Base-by-base conservation (phyloP, 495 filamentous ascomycete species). In the Penicillium salamii region DNA sequence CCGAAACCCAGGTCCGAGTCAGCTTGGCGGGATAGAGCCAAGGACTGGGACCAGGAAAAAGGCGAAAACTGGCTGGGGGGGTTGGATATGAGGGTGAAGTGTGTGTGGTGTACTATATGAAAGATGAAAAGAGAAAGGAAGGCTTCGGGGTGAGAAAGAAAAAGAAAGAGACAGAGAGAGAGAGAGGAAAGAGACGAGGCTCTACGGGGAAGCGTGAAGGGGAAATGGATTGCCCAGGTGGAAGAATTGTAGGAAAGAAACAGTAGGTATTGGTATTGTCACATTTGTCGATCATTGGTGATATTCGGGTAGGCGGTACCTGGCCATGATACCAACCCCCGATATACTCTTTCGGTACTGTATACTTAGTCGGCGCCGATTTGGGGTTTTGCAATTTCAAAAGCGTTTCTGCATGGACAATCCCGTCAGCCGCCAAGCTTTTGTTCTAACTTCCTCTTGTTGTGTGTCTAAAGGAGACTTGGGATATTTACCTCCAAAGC, bases 1-100 rank as follows among this genome's bases (percentile, higher is more conserved):
- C 69, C 59, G 62, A 68, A 63, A 69, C 64, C 71, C 67, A 71
- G 69, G 70, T 72, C 71, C 72, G 66, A 75, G 74, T 77, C 74
- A 66, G 71, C 72, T 77, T 77, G 75, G 75, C 76, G 68, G 63
- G 63, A 69, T 58, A 46, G 50, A 73, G 73, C 71, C 72, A 73
- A 76, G 70, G 71, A 76, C 73, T 73, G 61, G 71, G 70, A 76
- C 73, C 73, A 74, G 73, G 53, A 52, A 43, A 45, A 37, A 56
- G 39, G 51, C 42, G 48, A 33, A 38, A 49, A 24, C 38, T 33
- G 42, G 46, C 41, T 37, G 34, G 23, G 35, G 34, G 29, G 37
- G 21, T 44, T 40, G 49, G 26, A 50, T 36, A 35, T 20, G 44
- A 21, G 24, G 28, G 28, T 31, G 23, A 37, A 50, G 19, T 35